Conservation (phyloP, 352 stramenopile species). For the Globisporangium cederbergense region DNA sequence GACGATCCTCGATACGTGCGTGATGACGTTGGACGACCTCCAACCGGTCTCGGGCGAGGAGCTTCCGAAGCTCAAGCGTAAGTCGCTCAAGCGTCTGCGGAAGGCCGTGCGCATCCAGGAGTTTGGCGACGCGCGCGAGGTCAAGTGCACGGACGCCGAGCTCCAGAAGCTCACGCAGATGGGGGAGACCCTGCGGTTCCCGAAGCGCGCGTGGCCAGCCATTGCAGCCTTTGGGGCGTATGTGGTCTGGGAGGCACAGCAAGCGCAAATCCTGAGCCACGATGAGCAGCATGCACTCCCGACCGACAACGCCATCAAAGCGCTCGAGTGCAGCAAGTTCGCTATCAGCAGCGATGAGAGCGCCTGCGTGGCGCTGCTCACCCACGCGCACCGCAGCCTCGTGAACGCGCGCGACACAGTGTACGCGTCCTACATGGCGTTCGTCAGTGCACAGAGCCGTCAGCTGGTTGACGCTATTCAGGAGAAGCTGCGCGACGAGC, state of each 20-base stretch:
- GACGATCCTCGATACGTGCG: slow-evolving; percentile 51
- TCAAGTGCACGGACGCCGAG: slow-evolving; percentile 41
- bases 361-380: slow-evolving; percentile 45
- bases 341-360: slow-evolving; percentile 26
- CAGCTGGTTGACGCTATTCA: slow-evolving; percentile 24
- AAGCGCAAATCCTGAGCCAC: slow-evolving; percentile 21
- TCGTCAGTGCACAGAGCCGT: slow-evolving; percentile 21
- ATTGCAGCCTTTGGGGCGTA: slow-evolving; percentile 46
- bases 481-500: slow-evolving; percentile 51
- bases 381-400: slow-evolving; percentile 51
- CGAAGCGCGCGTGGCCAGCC: slow-evolving; percentile 39
- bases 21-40: slow-evolving; percentile 61
- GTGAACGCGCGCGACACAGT: slow-evolving; percentile 39
- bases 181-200: slow-evolving; percentile 47
- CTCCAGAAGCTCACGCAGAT: slow-evolving; percentile 38
- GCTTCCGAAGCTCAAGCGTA: slow-evolving; percentile 52
- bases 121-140: slow-evolving; percentile 49
- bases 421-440: slow-evolving; percentile 35
- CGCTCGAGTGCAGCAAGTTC: slow-evolving; percentile 16
- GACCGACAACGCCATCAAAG: slow-evolving; percentile 22
- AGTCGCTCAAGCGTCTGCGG: slow-evolving; percentile 65
- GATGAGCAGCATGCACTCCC: slow-evolving; percentile 10
- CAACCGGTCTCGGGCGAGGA: slow-evolving; percentile 42
- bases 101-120: slow-evolving; percentile 60
- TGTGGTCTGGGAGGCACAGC: slow-evolving; percentile 24